Evolutionary conservation across 495 filamentous ascomycete species (phyloP).

Genomic region (Hyaloscypha bicolor): DNA sequence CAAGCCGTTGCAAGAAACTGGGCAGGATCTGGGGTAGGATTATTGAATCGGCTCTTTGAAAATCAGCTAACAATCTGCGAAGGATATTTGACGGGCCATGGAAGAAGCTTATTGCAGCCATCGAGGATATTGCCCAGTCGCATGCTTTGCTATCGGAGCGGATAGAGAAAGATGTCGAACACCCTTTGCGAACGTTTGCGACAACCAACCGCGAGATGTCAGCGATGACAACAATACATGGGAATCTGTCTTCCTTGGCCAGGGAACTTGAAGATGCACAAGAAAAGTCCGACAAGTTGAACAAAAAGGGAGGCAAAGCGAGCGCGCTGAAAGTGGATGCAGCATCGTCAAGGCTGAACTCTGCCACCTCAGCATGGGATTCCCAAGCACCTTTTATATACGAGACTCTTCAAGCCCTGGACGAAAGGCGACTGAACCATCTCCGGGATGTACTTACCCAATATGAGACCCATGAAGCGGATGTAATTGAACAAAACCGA

Average conservation of each 20-base stretch:
- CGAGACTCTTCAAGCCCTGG: slow-evolving; percentile 88
- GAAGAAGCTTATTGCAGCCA: slow-evolving; percentile 84
- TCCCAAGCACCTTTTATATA: slow-evolving; percentile 95
- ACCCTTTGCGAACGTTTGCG: slow-evolving; percentile 72
- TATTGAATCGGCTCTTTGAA: slow-evolving; percentile 16
- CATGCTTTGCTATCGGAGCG: slow-evolving; percentile 81
- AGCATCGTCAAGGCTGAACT: slow-evolving; percentile 73
- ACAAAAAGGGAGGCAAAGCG: slow-evolving; percentile 76
- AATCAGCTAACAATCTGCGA: slow-evolving; percentile 26
- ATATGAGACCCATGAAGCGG: slow-evolving; percentile 88
- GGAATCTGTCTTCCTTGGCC: slow-evolving; percentile 77
- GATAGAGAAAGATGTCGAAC: slow-evolving; percentile 91
- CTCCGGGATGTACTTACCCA: slow-evolving; percentile 92
- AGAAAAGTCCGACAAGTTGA: slow-evolving; percentile 85
- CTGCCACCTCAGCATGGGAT: slow-evolving; percentile 84
- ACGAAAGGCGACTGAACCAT: slow-evolving; percentile 88
- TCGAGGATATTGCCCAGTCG: slow-evolving; percentile 77
- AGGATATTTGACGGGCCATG: slow-evolving; percentile 93
- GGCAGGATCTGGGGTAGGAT: slow-evolving; percentile 81
- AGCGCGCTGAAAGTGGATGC: slow-evolving; percentile 78
- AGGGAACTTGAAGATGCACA: slow-evolving; percentile 83
- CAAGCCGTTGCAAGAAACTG: slow-evolving; percentile 69
- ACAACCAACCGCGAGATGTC: slow-evolving; percentile 80
- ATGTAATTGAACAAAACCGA: slow-evolving; percentile 79
- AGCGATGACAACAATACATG: slow-evolving; percentile 79